Evolutionary conservation across 139 green algal species (phyloP).

Genomic region (Asterochloris sp.): DNA sequence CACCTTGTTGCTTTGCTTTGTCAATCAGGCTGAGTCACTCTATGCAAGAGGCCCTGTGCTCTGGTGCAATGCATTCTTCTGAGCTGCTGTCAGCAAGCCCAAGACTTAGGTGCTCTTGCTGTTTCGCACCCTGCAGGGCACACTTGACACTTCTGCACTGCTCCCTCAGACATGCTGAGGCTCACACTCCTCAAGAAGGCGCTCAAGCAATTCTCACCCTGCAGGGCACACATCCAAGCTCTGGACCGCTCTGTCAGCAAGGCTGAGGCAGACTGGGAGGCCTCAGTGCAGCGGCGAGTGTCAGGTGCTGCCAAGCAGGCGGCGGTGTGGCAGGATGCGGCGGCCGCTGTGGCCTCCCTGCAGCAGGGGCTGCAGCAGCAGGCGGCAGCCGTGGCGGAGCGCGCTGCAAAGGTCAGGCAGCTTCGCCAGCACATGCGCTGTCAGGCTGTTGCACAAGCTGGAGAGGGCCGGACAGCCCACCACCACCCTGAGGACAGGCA

Average conservation of each 20-base stretch:
- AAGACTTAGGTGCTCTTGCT: too few species aligned
- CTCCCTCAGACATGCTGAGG: too few species aligned
- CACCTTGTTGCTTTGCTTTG: too few species aligned
- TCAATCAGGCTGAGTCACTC: too few species aligned
- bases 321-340: conserved; percentile 10
- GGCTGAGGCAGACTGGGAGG: conserved; percentile 5
- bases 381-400: not conserved
- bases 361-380: conserved; percentile 1
- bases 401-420: conserved; percentile 3
- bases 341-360: not conserved
- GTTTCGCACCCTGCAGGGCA: too few species aligned
- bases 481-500: too few species aligned
- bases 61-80: too few species aligned
- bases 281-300: not conserved
- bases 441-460: not conserved
- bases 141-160: too few species aligned
- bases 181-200: too few species aligned
- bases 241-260: conserved; percentile 1
- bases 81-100: too few species aligned
- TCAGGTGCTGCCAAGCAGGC: conserved; percentile 4
- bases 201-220: not conserved
- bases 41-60: too few species aligned
- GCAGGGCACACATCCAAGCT: conserved; percentile 12
- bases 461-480: too few species aligned
- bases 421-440: not conserved